Base-by-base conservation (phyloP, 768 basidiomycete species). In the Kwoniella dejecticola region DNA sequence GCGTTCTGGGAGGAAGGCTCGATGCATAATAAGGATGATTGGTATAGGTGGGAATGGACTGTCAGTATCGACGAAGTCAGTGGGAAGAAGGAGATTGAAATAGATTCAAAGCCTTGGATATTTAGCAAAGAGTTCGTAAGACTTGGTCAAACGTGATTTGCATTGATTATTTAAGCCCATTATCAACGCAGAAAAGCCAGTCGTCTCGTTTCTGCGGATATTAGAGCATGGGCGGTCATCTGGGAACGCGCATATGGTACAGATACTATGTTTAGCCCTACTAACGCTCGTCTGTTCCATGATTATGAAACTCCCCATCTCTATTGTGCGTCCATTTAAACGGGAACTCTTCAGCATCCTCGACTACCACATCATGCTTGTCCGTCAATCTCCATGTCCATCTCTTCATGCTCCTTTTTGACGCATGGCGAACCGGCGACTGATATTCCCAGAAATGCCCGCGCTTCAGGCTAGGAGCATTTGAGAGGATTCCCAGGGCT, bases 1-100 rank as follows among this genome's bases (percentile, higher is more conserved):
- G 48, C 48, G 2, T 50, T 50, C 12, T 50, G 48, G 48, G 36
- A 40, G 41, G 24, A 21, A 53, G 40, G 52, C 3, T 40, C 36
- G 19, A 17, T 15, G 24, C 4, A 23, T 23, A 15, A 10, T 3
- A 21, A 41, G 13, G 38, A 53, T 38, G 33, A 42, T 53, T 53
- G 52, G 33, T 38, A 38, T 29, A 38, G 52, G 12, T 40, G 38
- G 19, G 27, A n/a, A 21, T 53, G 52, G 40, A 40, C 8, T 36
- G 33, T 36, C 15, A 36, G 7, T 36, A 36, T 15, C 33, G 33
- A 7, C 33, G 33, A 36, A n/a, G 17, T 6, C 6, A 42, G 41
- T n/a, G 17, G 19, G 19, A 13, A 38, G 36, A 8, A 8, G 8
- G 36, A 38, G 8, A 38, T 38, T 38, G 36, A 38, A 38, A 17